phyloP scores from a whole-genome alignment of 139 green algal genomes.

The Picochlorum costavermella region DNA sequence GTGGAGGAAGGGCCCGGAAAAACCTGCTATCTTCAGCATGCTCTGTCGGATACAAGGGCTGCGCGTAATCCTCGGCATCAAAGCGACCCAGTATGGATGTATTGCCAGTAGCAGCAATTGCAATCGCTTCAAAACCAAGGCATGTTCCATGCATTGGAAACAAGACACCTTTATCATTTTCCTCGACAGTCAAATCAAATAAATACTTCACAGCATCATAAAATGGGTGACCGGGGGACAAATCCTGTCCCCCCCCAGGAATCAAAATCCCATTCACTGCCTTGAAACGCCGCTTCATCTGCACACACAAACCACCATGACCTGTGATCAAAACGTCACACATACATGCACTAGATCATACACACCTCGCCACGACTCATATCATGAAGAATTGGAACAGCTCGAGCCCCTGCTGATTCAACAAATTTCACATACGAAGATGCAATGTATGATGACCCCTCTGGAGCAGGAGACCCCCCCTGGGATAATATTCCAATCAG shows the following conservation, averaged over 20 bases:
- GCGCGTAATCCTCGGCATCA: constrained; percentile 60
- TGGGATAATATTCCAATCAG: constrained; percentile 59
- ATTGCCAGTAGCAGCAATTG: constrained; percentile 45
- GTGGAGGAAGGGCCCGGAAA: constrained; percentile 37
- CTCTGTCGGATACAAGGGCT: constrained; percentile 54
- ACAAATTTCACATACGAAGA: constrained; percentile 72
- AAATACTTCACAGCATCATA: constrained; percentile 57
- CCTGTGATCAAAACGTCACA: no score
- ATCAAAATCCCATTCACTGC: constrained; percentile 69
- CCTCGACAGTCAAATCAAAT: constrained; percentile 45
- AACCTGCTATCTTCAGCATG: constrained; percentile 28
- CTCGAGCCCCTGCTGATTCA: constrained; percentile 58
- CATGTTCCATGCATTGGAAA: constrained; percentile 74
- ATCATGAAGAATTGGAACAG: constrained; percentile 71
- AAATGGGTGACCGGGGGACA: constrained; percentile 58
- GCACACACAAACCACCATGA: background rate
- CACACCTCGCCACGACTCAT: constrained; percentile 43
- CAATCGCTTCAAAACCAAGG: constrained; percentile 68
- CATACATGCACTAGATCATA: background rate
- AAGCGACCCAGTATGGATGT: constrained; percentile 42
- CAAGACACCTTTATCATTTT: constrained; percentile 73
- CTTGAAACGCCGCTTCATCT: constrained; percentile 19
- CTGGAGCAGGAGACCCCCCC: constrained; percentile 47
- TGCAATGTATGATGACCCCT: constrained; percentile 67
- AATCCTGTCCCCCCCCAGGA: constrained; percentile 52